Evolutionary conservation across 2,329 filamentous ascomycete genomes (phyloP), one percentile per base, ranked within the genome.

Genomic region (Colletotrichum musae): DNA sequence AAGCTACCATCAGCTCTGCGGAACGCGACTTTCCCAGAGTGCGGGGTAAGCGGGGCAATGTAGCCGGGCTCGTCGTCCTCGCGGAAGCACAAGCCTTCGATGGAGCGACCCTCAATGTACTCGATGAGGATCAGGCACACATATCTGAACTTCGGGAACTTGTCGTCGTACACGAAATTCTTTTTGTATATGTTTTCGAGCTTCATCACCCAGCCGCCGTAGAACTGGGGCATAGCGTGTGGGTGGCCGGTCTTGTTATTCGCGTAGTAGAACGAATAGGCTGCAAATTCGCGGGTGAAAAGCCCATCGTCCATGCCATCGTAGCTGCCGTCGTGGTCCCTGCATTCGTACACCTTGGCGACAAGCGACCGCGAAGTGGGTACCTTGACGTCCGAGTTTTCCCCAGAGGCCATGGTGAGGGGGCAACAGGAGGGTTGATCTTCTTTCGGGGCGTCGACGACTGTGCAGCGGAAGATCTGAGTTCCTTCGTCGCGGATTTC

Each of bases 231-330:
- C 54, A 45, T 45, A 0, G 15, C 21, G 16, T 58, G 36, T 0
- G 36, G 54, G 15, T n/a, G 16, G 5, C 54, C 54, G 0, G 54
- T 58, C 39, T 0, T 58, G 16, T 26, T 26, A 7, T 58, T 21
- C 0, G 2, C 13, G 21, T 26, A 26, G 36, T 1, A 58, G 54
- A 28, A 28, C 0, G 24, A n/a, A 0, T 58, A 47, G 21, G 36
- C 54, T 15, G 32, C 39, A 43, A 45, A 18, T 0, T 45, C 24
- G 45, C 36, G 54, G 21, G n/a, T 26, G 0, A 58, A 26, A 0
- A 26, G 0, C 18, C 39, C 54, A 1, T 58, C 54, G 0, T 39
- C 54, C 0, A 7, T 9, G 7, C 43, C 0, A 21, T 58, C 0
- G 1, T 16, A 0, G 54, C 4, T 26, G 39, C 18, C 24, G 39